Percentiles rank a stretch among this genome's conserved stretches.
Conservation (phyloP, 257 asterid genomes). For the Solanum tarapatanum region DNA sequence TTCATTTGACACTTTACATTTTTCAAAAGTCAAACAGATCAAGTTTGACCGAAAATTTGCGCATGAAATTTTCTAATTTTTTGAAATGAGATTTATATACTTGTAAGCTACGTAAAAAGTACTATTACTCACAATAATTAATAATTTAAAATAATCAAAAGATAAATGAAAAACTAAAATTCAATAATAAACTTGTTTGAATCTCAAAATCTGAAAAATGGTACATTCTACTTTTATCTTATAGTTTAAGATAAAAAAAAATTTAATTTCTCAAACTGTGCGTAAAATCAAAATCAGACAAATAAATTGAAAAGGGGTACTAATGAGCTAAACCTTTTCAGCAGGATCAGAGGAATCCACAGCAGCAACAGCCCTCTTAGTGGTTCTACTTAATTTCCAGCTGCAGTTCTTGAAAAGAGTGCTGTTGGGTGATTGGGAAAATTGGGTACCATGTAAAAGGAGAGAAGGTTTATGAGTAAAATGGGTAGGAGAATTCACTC, state of each 20-base stretch:
- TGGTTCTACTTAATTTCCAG: slow-evolving; percentile 24
- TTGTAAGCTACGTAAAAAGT: too few species aligned
- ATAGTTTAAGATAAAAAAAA: too few species aligned
- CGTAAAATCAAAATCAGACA: neutral
- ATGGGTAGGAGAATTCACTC: slow-evolving; percentile 22
- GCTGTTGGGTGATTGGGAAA: slow-evolving; percentile 24
- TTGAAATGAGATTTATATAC: too few species aligned
- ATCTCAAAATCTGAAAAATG: too few species aligned
- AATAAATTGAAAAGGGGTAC: neutral
- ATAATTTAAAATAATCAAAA: too few species aligned
- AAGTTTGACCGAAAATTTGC: too few species aligned
- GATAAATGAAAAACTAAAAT: too few species aligned
- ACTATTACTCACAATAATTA: too few species aligned
- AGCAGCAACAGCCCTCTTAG: slow-evolving; percentile 56
- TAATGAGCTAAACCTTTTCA: slow-evolving; percentile 29
- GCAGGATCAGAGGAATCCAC: slow-evolving; percentile 59
- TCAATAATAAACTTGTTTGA: too few species aligned
- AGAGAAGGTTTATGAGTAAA: slow-evolving; percentile 29
- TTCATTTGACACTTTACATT: neutral
- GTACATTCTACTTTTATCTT: neutral
- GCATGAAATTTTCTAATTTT: too few species aligned
- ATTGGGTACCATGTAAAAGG: slow-evolving; percentile 20
- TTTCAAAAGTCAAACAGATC: neutral
- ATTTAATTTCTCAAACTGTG: neutral
- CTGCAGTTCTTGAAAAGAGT: slow-evolving; percentile 9